Conservation (phyloP, 2,329 filamentous ascomycete species). For the Pseudomassariella vexata region DNA sequence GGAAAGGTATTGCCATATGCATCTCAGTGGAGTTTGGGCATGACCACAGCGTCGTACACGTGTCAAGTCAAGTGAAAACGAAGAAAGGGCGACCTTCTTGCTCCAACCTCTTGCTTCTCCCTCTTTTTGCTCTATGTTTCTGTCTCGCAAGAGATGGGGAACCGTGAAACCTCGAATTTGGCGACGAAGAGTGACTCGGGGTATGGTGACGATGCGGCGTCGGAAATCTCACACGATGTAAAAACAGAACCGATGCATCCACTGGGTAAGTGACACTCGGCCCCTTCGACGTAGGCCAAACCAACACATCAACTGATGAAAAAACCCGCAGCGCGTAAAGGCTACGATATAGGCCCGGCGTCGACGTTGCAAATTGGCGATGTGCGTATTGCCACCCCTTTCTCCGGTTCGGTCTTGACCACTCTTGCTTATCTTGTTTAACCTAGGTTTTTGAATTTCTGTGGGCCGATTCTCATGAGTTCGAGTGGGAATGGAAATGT, state of each 20-base stretch:
- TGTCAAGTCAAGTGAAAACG: too few relatives aligned
- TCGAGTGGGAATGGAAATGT: slow-evolving; percentile 32
- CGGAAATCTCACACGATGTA: not conserved
- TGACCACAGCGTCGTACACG: too few relatives aligned
- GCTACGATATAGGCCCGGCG: slow-evolving; percentile 28
- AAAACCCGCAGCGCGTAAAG: slow-evolving; percentile 22
- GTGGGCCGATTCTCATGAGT: slow-evolving; percentile 29
- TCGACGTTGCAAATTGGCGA: slow-evolving; percentile 28
- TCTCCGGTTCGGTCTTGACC: slow-evolving; percentile 5
- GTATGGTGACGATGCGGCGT: slow-evolving; percentile 3
- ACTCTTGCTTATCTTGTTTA: not conserved
- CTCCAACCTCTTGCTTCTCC: not conserved
- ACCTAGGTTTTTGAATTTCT: slow-evolving; percentile 33
- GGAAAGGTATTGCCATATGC: too few relatives aligned
- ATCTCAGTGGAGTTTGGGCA: too few relatives aligned
- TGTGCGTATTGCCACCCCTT: slow-evolving; percentile 19
- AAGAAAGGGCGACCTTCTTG: too few relatives aligned
- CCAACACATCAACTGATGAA: not conserved
- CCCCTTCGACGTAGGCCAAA: too few relatives aligned
- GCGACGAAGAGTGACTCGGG: slow-evolving; percentile 2
- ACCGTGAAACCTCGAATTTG: not conserved
- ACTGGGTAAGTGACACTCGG: not conserved
- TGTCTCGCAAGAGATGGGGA: slow-evolving; percentile 2
- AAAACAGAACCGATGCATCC: slow-evolving; percentile 2
- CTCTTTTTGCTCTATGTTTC: not conserved